Evolutionary conservation across 202 grass and related monocot genomes (phyloP).

Genomic region (Zoysia matrella): DNA sequence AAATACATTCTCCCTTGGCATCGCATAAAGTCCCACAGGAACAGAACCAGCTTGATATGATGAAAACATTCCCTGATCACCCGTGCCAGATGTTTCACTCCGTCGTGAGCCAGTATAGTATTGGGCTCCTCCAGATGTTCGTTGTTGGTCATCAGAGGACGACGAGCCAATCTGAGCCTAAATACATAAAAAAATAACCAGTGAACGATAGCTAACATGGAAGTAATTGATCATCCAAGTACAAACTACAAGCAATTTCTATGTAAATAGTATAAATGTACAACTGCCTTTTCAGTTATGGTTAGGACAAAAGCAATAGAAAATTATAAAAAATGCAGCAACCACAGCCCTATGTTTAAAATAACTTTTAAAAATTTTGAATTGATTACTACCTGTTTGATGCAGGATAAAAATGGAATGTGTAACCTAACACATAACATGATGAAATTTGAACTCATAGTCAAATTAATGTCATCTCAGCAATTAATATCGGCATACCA

Average conservation of each 20-base stretch:
- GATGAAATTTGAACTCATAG: background rate
- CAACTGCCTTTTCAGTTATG: too few relatives aligned
- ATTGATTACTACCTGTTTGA: too few relatives aligned
- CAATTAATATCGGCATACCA: background rate
- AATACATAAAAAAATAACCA: constrained; percentile 22
- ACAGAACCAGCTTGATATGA: constrained; percentile 58
- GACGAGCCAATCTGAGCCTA: constrained; percentile 78
- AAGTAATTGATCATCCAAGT: too few relatives aligned
- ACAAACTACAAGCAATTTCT: too few relatives aligned
- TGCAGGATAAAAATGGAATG: background rate
- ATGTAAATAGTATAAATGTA: too few relatives aligned
- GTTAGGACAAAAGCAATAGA: too few relatives aligned
- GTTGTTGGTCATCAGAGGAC: constrained; percentile 35
- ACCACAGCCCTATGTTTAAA: background rate
- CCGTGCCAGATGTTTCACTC: constrained; percentile 56
- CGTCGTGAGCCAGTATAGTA: constrained; percentile 67
- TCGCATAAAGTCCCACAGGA: too few relatives aligned
- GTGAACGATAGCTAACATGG: background rate
- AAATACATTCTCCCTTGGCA: too few relatives aligned
- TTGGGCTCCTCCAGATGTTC: constrained; percentile 11
- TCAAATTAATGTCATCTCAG: background rate
- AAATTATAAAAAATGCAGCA: background rate
- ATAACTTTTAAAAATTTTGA: too few relatives aligned
- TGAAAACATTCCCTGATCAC: constrained; percentile 66
- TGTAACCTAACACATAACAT: background rate